Base-by-base conservation (phyloP, 371 early-diverging fungal genomes). In the Mortierella sp. region DNA sequence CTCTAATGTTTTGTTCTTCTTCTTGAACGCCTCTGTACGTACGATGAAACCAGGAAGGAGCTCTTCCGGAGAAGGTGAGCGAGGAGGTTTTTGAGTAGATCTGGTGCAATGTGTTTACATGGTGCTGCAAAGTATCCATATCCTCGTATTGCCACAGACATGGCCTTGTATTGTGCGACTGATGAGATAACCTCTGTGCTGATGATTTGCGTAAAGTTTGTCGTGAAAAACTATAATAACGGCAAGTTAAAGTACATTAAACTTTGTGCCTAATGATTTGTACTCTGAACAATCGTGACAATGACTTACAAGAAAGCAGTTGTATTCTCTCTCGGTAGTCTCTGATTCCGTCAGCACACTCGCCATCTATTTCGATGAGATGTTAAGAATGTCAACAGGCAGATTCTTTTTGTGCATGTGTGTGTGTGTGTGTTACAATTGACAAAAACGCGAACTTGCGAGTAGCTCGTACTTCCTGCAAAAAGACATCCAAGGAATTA, bases 71-170 rank as follows among this genome's bases (percentile, higher is more conserved):
- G 77, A 4, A 94, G 83, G 11, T 85, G 75, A 2, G 85, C 78
- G 4, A 87, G 78, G 10, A 94, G 61, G 2, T 70, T 63, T 13
- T 84, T 75, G 21, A 90, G 76, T 48, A 91, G 88, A 8, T 85
- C 84, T 21, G 68, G 67, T 0, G 79, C 66, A 16, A 86, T 85
- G 13, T 77, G 81, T 53, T 86, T 87, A 76, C 87, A 91, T 0
- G 90, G 88, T n/a, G 85, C 85, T 0, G 93, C 88, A 68, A 95
- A 91, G 64, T 91, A 88, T 0, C 95, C 95, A 43, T 92, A 87
- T 11, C 92, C 91, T 59, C 92, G 86, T 50, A 95, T 89, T 5
- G 93, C 90, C 3, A 91, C 84, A 3, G 94, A 92, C 41, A 92
- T 75, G 24, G 89, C 87, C 24, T 87, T 85, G 63, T 70, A 81